Base-by-base conservation (phyloP, 176 grass and related monocot genomes). In the Elymus sibiricus region DNA sequence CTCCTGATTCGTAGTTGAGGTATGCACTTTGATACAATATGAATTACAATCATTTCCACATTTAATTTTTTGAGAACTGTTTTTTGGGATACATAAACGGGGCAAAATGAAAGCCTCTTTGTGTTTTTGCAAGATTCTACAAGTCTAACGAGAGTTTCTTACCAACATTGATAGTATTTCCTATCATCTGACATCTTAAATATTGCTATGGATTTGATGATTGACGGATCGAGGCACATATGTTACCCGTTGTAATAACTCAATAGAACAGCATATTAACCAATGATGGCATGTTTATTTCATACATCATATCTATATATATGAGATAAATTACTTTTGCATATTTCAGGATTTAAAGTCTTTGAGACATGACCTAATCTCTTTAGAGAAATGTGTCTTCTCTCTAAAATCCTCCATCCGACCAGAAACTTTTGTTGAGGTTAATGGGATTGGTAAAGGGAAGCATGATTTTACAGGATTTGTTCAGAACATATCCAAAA, bases 391-490 rank as follows among this genome's bases (percentile, higher is more conserved):
- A 51, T 92, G 87, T 63, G 69, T 90, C 47, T 85, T 84, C 51
- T 78, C 87, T 74, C 64, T 94, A 77, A 94, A 91, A 84, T 80
- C 75, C 34, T 80, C 53, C 51, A 86, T 89, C 81, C 84, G 89
- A 51, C 74, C 79, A 66, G 21, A 80, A 87, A 71, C 12, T 49
- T 83, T 94, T 58, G 82, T 91, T 31, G 90, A 92, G 31, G 71
- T 82, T 24, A 44, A 90, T 82, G 89, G 75, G 47, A 87, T 94
- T 81, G 92, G 92, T 78, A 86, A 91, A 84, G 86, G 92, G 17
- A 83, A 83, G 74, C 70, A 85, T 67, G 92, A 91, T 65, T 73
- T 94, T 53, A 94, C 89, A 16, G 81, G 77, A 73, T 79, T 87
- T 55, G 77, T 74, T 66, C 43, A 60, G 42, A 84, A 94, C 80